Conservation (phyloP, 2,329 filamentous ascomycete species). For the Teratosphaeria viscida region DNA sequence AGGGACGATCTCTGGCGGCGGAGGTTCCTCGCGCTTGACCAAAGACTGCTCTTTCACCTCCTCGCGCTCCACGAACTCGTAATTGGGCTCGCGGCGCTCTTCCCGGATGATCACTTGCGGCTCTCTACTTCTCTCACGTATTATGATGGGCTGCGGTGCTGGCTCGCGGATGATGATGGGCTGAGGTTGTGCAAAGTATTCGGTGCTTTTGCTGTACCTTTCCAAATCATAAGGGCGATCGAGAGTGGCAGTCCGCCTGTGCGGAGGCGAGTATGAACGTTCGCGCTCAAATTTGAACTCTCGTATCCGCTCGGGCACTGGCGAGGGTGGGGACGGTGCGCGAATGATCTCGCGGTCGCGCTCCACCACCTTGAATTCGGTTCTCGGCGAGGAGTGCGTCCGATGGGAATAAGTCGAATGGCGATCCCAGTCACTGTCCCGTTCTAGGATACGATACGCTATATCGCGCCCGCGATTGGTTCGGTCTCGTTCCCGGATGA, state of each 20-base stretch:
- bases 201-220: slow-evolving; percentile 43
- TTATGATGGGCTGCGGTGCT: slow-evolving; percentile 44
- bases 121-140: slow-evolving; percentile 39
- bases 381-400: slow-evolving; percentile 12
- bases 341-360: slow-evolving; percentile 23
- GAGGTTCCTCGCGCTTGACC: slow-evolving; percentile 30
- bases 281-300: slow-evolving; percentile 45
- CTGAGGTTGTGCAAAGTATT: slow-evolving; percentile 40
- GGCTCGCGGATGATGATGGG: slow-evolving; percentile 40
- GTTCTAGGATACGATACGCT: slow-evolving; percentile 23
- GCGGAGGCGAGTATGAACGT: slow-evolving; percentile 35
- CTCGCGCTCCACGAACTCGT: slow-evolving; percentile 49
- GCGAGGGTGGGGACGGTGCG: slow-evolving; percentile 28
- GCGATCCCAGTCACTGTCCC: slow-evolving; percentile 17
- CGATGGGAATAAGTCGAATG: neutral
- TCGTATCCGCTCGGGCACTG: slow-evolving; percentile 36
- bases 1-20: slow-evolving; percentile 18
- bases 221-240: slow-evolving; percentile 37
- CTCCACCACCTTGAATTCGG: slow-evolving; percentile 31
- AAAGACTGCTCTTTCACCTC: slow-evolving; percentile 37
- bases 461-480: slow-evolving; percentile 22
- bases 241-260: slow-evolving; percentile 8
- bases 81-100: slow-evolving; percentile 44
- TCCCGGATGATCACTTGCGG: slow-evolving; percentile 43
- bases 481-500: slow-evolving; percentile 22